phyloP scores from a whole-genome alignment of 495 filamentous ascomycete genomes.

The Geopyxis carbonaria region DNA sequence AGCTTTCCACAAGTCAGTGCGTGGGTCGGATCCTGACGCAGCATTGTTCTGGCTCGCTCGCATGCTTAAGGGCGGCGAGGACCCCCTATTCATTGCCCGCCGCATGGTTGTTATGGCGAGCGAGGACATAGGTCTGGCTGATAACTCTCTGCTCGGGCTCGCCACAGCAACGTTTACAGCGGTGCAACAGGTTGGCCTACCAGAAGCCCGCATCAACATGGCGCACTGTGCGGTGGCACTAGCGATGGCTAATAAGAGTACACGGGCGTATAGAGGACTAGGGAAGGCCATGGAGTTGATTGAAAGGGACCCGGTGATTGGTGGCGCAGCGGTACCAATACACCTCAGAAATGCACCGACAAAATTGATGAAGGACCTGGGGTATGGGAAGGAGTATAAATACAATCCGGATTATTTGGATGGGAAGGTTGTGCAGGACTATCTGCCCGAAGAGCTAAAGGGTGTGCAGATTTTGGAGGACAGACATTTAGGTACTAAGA shows the following conservation, averaged over 20 bases:
- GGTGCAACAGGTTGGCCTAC: constrained; percentile 79
- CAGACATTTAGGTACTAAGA: constrained; percentile 55
- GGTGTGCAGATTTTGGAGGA: constrained; percentile 66
- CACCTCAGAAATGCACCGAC: constrained; percentile 89
- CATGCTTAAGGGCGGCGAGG: constrained; percentile 93
- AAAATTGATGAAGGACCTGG: constrained; percentile 77
- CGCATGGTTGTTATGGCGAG: constrained; percentile 44
- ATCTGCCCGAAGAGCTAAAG: constrained; percentile 57
- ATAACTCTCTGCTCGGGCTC: constrained; percentile 67
- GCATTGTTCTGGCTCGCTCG: constrained; percentile 83
- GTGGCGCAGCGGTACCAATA: constrained; percentile 60
- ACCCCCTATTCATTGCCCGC: constrained; percentile 79
- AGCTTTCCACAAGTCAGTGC: constrained; percentile 89
- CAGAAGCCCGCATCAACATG: constrained; percentile 82
- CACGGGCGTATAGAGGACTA: constrained; percentile 67
- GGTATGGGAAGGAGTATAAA: constrained; percentile 82
- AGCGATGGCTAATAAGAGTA: constrained; percentile 66
- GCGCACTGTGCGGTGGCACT: constrained; percentile 77
- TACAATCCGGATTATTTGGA: constrained; percentile 82
- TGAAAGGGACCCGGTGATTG: constrained; percentile 55
- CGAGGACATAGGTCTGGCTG: constrained; percentile 55
- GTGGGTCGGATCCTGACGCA: constrained; percentile 72
- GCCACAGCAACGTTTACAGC: constrained; percentile 73
- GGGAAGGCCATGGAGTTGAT: constrained; percentile 59
- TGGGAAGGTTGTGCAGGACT: constrained; percentile 77